These are phyloP conservation scores for Ceratobasidium sp. DNA, from an alignment of 1,284 basidiomycete genomes.

Conservation along the genomic window DNA sequence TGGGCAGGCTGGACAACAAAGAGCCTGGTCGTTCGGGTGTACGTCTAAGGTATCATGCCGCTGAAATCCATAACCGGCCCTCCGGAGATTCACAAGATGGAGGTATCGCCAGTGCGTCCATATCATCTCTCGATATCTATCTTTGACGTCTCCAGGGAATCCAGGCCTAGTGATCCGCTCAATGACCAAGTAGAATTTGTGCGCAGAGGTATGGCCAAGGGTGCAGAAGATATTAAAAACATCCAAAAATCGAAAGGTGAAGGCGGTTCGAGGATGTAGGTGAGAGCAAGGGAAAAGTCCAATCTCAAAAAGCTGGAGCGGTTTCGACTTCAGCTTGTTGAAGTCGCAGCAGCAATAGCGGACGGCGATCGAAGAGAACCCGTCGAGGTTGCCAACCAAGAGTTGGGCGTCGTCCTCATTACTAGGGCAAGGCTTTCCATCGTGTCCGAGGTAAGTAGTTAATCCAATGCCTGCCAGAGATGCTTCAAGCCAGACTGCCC, in stretches of 20 bases:
- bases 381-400: background rate
- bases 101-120: background rate
- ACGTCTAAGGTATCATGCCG: background rate
- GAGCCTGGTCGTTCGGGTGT: background rate
- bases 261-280: background rate
- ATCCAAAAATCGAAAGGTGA: background rate
- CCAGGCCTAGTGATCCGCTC: background rate
- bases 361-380: background rate
- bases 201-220: background rate
- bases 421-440: conserved; percentile 5
- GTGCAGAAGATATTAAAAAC: background rate
- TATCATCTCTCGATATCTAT: conserved; percentile 14
- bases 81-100: background rate
- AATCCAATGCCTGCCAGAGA: background rate
- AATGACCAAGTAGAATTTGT: background rate
- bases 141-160: background rate
- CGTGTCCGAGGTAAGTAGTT: conserved; percentile 3
- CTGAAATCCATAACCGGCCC: no score
- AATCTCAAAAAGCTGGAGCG: background rate
- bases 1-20: background rate
- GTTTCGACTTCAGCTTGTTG: background rate
- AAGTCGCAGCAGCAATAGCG: background rate
- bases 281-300: conserved; percentile 6
- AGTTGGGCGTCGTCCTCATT: background rate
- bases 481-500: background rate